Base-by-base conservation (phyloP, 371 early-diverging fungal genomes). In the Dichotomocladium elegans region DNA sequence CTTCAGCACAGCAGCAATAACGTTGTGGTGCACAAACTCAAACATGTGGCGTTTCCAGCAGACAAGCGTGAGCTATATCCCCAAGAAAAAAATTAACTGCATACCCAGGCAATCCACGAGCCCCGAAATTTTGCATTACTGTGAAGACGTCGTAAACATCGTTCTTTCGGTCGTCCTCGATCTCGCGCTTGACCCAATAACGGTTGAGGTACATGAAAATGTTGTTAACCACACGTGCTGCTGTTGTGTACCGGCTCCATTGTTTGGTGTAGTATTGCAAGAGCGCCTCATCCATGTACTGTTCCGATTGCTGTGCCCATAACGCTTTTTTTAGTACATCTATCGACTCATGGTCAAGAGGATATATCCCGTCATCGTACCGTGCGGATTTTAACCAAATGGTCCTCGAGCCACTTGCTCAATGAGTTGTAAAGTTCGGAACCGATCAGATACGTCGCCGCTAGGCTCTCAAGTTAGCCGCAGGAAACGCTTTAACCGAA, bases 161-260 rank as follows among this genome's bases (percentile, higher is more conserved):
- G 31, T 79, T 82, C 67, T 85, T 88, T 67, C 84, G 82, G 37
- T 94, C 94, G 54, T 97, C 98, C 43, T 95, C 95, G 40, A 91
- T 87, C 72, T 95, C 93, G 55, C 97, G 82, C 68, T 91, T 94
- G 33, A 96, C 92, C 98, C 99, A 97, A 64, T 95, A 93, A 33
- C 96, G 87, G 69, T 98, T 98, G 41, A 98, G 76, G 64, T 98
- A 98, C 40, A 81, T 78, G 62, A 97, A 96, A 46, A 95, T 80
- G 61, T 95, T 94, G 69, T 95, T 86, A 37, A 96, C 83, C 51
- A 81, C 86, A 37, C 82, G 82, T 14, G 92, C 82, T 3, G 95
- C 92, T 11, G 82, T 79, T 8, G 93, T 94, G 68, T 88, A 98
- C 58, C 86, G 83, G 34, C 69, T 70, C 98, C 97, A 98, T 64